phyloP scores from a whole-genome alignment of 176 grass and related monocot genomes.

The Lolium perenne region DNA sequence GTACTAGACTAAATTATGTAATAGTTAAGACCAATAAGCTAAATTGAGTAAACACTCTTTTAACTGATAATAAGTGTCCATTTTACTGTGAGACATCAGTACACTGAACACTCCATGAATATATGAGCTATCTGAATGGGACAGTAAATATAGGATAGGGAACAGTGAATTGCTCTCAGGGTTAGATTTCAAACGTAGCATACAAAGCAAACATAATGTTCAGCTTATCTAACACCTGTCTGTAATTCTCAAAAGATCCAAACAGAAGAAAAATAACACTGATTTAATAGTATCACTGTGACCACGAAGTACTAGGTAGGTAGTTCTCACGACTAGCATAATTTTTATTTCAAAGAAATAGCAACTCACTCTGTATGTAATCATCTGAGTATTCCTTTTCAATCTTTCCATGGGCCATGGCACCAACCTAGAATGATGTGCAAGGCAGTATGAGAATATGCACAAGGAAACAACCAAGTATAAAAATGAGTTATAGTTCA shows the following conservation, averaged over 20 bases:
- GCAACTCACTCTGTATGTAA: conserved; percentile 87
- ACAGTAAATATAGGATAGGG: not conserved
- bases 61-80: not conserved
- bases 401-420: conserved; percentile 95
- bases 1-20: not conserved
- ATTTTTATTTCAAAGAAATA: conserved; percentile 18
- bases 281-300: not conserved
- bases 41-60: not conserved
- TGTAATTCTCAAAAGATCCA: not conserved
- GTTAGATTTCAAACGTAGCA: not conserved
- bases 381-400: conserved; percentile 86
- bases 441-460: conserved; percentile 14
- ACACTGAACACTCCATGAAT: not conserved
- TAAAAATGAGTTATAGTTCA: conserved; percentile 14
- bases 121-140: not conserved
- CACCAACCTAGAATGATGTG: conserved; percentile 74
- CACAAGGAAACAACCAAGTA: conserved; percentile 3
- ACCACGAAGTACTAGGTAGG: not conserved
- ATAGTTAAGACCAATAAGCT: conserved; percentile 3
- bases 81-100: conserved; percentile 23
- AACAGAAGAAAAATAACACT: not conserved
- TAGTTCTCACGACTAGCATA: not conserved
- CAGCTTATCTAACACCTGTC: not conserved
- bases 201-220: conserved; percentile 1
- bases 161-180: not conserved